Percentiles rank a stretch among this genome's conserved stretches.
These are phyloP conservation scores for Thalassiosira delicatula DNA, from an alignment of 352 stramenopile genomes.

Conservation along the genomic window DNA sequence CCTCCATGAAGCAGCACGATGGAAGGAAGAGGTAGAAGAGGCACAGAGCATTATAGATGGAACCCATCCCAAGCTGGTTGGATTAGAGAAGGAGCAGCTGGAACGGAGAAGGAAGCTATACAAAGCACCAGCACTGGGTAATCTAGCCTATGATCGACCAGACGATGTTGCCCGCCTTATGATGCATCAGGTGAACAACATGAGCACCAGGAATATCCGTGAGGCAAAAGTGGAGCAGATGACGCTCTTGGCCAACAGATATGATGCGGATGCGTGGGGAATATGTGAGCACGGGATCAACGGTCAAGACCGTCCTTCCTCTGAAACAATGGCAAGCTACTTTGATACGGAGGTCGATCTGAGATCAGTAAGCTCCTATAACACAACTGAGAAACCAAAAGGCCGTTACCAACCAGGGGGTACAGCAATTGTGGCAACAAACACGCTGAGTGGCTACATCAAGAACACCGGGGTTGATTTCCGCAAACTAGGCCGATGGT, in stretches of 20 bases:
- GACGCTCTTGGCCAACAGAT: conserved; percentile 2
- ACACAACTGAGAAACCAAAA: not conserved
- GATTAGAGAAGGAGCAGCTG: conserved; percentile 1
- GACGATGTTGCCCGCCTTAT: conserved; percentile 3
- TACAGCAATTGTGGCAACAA: conserved; percentile 1
- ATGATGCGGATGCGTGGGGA: not conserved
- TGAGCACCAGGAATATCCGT: not conserved
- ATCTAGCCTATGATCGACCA: not conserved
- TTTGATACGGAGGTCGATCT: conserved; percentile 19
- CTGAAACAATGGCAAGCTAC: conserved; percentile 3
- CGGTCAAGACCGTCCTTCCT: not conserved
- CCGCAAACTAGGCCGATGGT: conserved; percentile 17
- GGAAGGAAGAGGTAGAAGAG: not conserved
- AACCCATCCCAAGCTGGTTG: not conserved
- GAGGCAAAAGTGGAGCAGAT: not conserved
- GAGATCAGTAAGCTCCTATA: conserved; percentile 7
- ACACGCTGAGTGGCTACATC: not conserved
- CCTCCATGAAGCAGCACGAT: not conserved
- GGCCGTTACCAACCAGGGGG: conserved; percentile 9
- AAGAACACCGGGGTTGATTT: conserved; percentile 2
- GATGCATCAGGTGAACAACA: conserved; percentile 10
- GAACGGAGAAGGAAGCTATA: not conserved
- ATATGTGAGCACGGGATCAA: conserved; percentile 10
- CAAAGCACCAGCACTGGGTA: not conserved
- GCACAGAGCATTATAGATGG: conserved; percentile 2